Evolutionary conservation across 352 stramenopile genomes (phyloP).

Genomic region (Phytophthora hybrid): DNA sequence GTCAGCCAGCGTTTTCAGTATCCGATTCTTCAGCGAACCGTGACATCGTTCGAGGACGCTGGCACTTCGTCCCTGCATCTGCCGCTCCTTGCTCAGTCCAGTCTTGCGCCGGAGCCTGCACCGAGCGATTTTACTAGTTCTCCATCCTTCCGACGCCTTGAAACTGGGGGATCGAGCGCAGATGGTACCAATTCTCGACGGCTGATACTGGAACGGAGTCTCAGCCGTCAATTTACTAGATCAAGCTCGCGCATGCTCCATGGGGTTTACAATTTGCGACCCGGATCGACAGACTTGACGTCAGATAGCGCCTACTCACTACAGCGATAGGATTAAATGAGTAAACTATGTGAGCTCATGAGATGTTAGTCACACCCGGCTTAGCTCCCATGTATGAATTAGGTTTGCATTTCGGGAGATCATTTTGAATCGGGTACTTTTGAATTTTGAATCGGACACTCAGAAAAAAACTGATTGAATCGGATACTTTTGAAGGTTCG

Average conservation of each 20-base stretch:
- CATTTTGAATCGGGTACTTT: too few relatives aligned
- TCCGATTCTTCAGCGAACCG: constrained; percentile 14
- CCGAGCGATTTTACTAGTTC: constrained; percentile 27
- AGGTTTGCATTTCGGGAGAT: background rate
- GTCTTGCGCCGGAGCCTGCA: constrained; percentile 22
- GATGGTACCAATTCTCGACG: constrained; percentile 12
- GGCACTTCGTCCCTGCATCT: constrained; percentile 16
- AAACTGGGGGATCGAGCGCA: background rate
- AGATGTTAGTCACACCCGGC: constrained; percentile 1
- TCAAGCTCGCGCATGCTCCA: constrained; percentile 29
- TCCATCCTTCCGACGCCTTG: constrained; percentile 16
- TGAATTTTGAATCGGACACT: too few relatives aligned
- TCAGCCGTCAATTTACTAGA: constrained; percentile 15
- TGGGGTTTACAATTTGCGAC: constrained; percentile 26
- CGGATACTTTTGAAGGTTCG: too few relatives aligned
- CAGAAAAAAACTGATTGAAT: too few relatives aligned
- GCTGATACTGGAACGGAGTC: background rate
- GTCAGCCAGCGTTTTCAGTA: background rate
- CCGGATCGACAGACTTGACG: constrained; percentile 4
- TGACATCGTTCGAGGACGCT: constrained; percentile 29
- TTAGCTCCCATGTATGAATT: background rate
- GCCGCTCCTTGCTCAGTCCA: constrained; percentile 29
- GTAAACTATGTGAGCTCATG: constrained; percentile 1
- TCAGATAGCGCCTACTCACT: constrained; percentile 9
- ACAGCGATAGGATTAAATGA: background rate